Base-by-base conservation (phyloP, 2,329 filamentous ascomycete species). In the Neonectria neomacrospora region DNA sequence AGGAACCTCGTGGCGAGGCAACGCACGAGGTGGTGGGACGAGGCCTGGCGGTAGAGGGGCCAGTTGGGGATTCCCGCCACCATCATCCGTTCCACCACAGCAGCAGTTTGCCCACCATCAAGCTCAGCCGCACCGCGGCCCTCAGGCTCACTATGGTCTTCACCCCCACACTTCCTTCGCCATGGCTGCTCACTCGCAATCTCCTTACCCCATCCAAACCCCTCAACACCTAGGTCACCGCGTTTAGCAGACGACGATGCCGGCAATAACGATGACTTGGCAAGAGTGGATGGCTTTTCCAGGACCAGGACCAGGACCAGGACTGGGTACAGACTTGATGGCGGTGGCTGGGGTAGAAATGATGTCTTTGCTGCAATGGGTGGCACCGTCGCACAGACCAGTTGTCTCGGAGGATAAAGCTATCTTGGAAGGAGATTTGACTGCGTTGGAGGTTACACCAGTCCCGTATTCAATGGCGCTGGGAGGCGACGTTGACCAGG, bases 1-100 rank as follows among this genome's bases (percentile, higher is more conserved):
- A n/a, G 59, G 50, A 57, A 26, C 18, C 6, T 56, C 64, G 20
- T 69, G 67, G 67, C 52, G 67, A 62, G 52, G 66, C 22, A 69
- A 67, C 34, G 56, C 54, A 5, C 61, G 61, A 6, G 58, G 63
- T 11, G 48, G 62, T 11, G 48, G 62, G 16, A 47, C 44, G 9
- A 39, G 30, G 18, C n/a, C 34, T 2, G 58, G 52, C 1, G 53
- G 60, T 11, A 56, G 60, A 45, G 64, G 64, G 23, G 54, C 47
- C 6, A 3, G 16, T 22, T 34, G 47, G 28, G 11, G 10, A 10
- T 50, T 20, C n/a, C 18, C 47, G 8, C n/a, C 28, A 6, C 28
- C 47, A 18, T n/a, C 52, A 56, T 12, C 37, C 10, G 67, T 65
- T 20, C 51, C 55, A 20, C 58, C 52, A n/a, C 51, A 55, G 4